Conservation (phyloP, 164 flowering plant genomes). For the Warburgia ugandensis region DNA sequence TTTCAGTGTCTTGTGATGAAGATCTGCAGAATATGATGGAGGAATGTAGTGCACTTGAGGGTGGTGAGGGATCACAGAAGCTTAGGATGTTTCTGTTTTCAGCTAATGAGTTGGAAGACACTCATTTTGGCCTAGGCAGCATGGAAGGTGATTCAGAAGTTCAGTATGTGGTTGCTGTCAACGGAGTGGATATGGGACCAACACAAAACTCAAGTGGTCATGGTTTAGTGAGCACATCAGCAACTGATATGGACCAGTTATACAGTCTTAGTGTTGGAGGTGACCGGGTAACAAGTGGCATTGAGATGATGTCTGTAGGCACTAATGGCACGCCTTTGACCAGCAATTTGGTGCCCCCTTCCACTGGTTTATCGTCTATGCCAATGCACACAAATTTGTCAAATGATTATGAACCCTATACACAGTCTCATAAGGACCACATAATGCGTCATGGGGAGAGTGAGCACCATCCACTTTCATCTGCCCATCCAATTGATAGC, state of each 20-base stretch:
- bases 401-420: conserved; percentile 21
- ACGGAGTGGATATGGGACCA: conserved; percentile 70
- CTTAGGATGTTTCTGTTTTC: conserved; percentile 79
- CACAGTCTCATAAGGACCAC: conserved; percentile 23
- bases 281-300: conserved; percentile 1
- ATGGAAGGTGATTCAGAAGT: conserved; percentile 61
- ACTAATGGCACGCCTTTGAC: conserved; percentile 18
- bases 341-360: conserved; percentile 14
- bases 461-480: conserved; percentile 18
- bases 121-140: conserved; percentile 42
- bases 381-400: conserved; percentile 20
- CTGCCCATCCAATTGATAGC: conserved; percentile 20
- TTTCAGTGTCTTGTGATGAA: conserved; percentile 87
- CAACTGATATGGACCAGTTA: conserved; percentile 58
- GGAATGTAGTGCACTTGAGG: conserved; percentile 50
- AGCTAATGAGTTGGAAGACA: conserved; percentile 50
- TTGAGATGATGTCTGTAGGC: conserved; percentile 23
- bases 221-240: conserved; percentile 35
- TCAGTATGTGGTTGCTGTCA: conserved; percentile 83
- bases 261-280: conserved; percentile 27
- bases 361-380: conserved; percentile 27
- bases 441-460: conserved; percentile 20
- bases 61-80: conserved; percentile 49
- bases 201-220: conserved; percentile 36
- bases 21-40: conserved; percentile 96